Percentiles rank a stretch among this genome's conserved stretches.
phyloP scores from a whole-genome alignment of 257 asterid genomes.

The Capsicum pubescens region DNA sequence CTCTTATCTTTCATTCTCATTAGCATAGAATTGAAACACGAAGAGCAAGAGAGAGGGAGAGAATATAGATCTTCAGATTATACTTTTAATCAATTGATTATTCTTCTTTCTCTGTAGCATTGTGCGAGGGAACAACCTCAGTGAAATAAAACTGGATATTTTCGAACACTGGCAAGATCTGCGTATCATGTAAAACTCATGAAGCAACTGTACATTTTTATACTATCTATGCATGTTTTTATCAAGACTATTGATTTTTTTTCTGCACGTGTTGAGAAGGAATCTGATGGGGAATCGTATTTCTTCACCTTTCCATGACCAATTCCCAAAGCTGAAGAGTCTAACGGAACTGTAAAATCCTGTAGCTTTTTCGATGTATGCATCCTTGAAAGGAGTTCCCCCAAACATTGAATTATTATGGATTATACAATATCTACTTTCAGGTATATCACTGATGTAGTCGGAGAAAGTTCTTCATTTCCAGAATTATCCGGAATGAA shows the following conservation, averaged over 20 bases:
- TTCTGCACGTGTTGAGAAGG: neutral
- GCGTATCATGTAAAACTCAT: neutral
- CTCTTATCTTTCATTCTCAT: neutral
- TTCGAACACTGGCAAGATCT: neutral
- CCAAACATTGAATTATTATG: neutral
- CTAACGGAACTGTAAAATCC: neutral
- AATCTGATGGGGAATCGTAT: neutral
- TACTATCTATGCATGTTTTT: constrained; percentile 14
- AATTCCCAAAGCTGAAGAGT: neutral
- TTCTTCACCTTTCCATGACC: neutral
- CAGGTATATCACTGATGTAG: neutral
- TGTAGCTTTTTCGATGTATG: neutral
- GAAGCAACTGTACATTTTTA: neutral
- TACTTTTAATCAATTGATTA: neutral
- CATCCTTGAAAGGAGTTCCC: neutral
- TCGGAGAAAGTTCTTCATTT: neutral
- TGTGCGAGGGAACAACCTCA: constrained; percentile 23
- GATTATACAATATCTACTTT: neutral
- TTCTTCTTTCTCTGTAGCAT: constrained; percentile 1
- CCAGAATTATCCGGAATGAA: neutral
- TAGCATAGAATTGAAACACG: neutral
- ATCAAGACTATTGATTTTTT: neutral
- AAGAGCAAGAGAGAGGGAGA: neutral
- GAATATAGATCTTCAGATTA: neutral
- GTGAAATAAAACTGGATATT: neutral